Evolutionary conservation across 2,329 filamentous ascomycete genomes (phyloP).

Genomic region (Knoxdaviesia proteae): DNA sequence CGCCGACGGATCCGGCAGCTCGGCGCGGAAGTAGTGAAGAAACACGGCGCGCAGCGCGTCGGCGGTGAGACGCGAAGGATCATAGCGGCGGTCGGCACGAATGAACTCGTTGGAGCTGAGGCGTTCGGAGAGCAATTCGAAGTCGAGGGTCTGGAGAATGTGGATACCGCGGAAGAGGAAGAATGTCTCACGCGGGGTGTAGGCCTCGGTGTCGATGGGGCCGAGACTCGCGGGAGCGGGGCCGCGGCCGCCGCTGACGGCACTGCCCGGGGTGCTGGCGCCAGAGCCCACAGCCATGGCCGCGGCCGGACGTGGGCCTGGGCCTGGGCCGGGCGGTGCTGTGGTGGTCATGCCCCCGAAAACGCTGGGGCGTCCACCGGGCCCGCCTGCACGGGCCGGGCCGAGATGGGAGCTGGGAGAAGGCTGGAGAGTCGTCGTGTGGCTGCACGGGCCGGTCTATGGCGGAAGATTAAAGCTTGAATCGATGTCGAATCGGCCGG

Average conservation of each 20-base stretch:
- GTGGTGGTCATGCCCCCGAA: too few species aligned
- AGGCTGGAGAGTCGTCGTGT: too few species aligned
- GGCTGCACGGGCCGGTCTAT: too few species aligned
- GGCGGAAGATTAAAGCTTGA: too few species aligned
- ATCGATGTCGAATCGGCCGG: too few species aligned
- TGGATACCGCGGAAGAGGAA: constrained; percentile 68
- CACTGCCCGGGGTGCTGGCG: background rate
- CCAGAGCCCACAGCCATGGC: constrained; percentile 1
- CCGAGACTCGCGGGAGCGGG: background rate
- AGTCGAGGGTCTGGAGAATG: constrained; percentile 43
- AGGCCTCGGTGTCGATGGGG: constrained; percentile 17
- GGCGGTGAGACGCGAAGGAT: constrained; percentile 52
- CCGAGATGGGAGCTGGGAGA: too few species aligned
- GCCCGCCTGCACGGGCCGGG: too few species aligned
- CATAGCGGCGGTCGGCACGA: constrained; percentile 47
- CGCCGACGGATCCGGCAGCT: constrained; percentile 19
- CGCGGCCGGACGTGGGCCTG: background rate
- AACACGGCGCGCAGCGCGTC: constrained; percentile 67
- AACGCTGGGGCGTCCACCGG: too few species aligned
- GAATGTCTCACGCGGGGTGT: constrained; percentile 71
- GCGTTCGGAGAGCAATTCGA: constrained; percentile 50
- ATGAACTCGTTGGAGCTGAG: constrained; percentile 57
- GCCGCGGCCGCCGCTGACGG: background rate
- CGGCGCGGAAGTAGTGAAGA: constrained; percentile 53
- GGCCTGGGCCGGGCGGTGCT: too few species aligned